Conservation (phyloP, 1,284 basidiomycete species). For the Wolfiporia cocos region DNA sequence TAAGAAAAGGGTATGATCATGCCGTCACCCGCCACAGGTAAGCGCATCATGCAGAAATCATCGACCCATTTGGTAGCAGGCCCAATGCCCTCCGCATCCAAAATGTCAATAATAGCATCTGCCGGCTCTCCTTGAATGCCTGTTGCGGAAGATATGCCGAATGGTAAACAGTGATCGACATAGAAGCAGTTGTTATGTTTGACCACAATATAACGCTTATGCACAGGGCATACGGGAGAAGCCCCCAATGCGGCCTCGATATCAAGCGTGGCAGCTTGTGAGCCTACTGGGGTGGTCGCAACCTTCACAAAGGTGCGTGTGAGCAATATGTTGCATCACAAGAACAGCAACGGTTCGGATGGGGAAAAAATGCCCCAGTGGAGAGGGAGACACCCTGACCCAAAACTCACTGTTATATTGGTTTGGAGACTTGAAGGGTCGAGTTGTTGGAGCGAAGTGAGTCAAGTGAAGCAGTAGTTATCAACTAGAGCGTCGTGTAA, state of each 20-base stretch:
- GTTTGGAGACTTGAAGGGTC: too few relatives aligned
- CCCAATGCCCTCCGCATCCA: conserved; percentile 11
- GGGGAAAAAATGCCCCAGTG: neutral
- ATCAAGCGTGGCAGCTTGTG: conserved; percentile 27
- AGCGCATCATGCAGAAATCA: conserved; percentile 21
- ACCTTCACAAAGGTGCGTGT: conserved; percentile 15
- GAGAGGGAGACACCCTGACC: neutral
- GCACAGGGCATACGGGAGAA: conserved; percentile 20
- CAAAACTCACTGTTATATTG: too few relatives aligned
- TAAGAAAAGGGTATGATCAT: neutral
- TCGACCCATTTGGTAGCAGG: conserved; percentile 31
- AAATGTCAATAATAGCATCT: conserved; percentile 26
- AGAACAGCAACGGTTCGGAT: neutral
- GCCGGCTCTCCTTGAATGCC: conserved; percentile 27
- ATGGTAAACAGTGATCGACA: conserved; percentile 22
- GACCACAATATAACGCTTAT: conserved; percentile 20
- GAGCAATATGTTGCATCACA: neutral
- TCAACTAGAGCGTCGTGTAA: too few relatives aligned
- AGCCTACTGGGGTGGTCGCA: conserved; percentile 22
- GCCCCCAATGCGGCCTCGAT: conserved; percentile 28
- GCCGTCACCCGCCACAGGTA: conserved; percentile 12
- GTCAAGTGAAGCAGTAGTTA: too few relatives aligned
- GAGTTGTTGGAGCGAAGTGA: too few relatives aligned
- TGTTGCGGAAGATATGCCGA: conserved; percentile 24
- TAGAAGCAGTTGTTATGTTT: conserved; percentile 23